A percentile compares a stretch with the other conserved stretches of the same genome.
These are phyloP conservation scores for Ajuga chamaepitys DNA, from an alignment of 257 asterid genomes.

Conservation along the genomic window DNA sequence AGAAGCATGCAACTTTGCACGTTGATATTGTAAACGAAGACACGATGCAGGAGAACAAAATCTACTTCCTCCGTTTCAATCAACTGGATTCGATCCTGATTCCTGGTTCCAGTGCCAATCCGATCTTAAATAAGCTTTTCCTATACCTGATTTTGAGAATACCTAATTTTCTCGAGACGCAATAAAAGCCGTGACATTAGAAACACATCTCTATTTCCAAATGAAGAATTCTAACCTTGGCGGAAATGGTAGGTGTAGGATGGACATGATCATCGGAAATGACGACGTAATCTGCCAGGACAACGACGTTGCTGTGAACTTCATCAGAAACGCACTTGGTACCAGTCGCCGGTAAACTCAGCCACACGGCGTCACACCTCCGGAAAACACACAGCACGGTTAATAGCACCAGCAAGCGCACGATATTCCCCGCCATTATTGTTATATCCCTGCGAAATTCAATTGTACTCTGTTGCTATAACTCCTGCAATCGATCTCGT, in stretches of 20 bases:
- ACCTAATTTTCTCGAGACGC: background rate
- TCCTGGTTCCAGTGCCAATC: background rate
- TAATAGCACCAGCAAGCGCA: conserved; percentile 24
- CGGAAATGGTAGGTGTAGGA: conserved; percentile 55
- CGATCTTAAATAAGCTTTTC: background rate
- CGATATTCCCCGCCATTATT: conserved; percentile 24
- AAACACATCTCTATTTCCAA: background rate
- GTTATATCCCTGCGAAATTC: background rate
- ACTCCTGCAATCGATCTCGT: background rate
- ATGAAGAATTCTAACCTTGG: conserved; percentile 39
- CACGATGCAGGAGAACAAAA: background rate
- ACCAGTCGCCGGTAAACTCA: conserved; percentile 55
- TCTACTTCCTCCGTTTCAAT: background rate
- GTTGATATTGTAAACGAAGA: too few relatives aligned
- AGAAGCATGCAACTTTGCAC: too few relatives aligned
- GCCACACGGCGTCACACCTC: conserved; percentile 55
- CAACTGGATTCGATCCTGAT: background rate
- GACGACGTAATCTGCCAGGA: conserved; percentile 67
- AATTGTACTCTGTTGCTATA: background rate
- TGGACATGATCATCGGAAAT: conserved; percentile 54
- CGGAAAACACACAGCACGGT: conserved; percentile 13
- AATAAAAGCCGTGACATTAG: background rate
- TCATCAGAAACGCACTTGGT: conserved; percentile 92
- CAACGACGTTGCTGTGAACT: conserved; percentile 79
- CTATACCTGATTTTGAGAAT: background rate